Evolutionary conservation across 2,329 filamentous ascomycete genomes (phyloP).

Genomic region (Penicillium sp.): DNA sequence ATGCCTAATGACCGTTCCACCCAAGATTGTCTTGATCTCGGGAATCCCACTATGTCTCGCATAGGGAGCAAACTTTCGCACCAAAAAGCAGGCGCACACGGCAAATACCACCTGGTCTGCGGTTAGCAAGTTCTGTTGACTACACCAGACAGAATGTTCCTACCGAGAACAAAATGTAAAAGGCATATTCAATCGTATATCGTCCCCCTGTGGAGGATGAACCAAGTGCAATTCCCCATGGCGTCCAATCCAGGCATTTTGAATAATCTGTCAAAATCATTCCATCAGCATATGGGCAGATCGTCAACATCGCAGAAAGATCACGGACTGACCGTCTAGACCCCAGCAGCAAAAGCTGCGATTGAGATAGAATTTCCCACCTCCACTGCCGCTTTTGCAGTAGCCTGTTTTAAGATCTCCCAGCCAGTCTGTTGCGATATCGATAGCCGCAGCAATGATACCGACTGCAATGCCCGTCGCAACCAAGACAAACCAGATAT

Average conservation of each 20-base stretch:
- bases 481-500: conserved; percentile 87
- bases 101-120: conserved; percentile 65
- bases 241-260: conserved; percentile 79
- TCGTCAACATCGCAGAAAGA: neutral
- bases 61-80: conserved; percentile 77
- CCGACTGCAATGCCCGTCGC: conserved; percentile 80
- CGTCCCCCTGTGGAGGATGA: conserved; percentile 61
- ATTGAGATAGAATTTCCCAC: conserved; percentile 85
- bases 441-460: conserved; percentile 77
- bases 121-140: conserved; percentile 20
- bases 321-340: conserved; percentile 56
- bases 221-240: conserved; percentile 73
- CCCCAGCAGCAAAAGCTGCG: conserved; percentile 90
- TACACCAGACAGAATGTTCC: conserved; percentile 24
- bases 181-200: conserved; percentile 80
- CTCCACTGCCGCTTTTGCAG: conserved; percentile 69
- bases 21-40: conserved; percentile 93
- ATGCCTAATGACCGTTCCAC: conserved; percentile 83
- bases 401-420: conserved; percentile 87
- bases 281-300: conserved; percentile 11
- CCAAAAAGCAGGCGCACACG: conserved; percentile 68
- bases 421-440: conserved; percentile 87
- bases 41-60: conserved; percentile 94
- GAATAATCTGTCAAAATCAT: conserved; percentile 52
- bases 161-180: conserved; percentile 82